Evolutionary conservation across 2,329 filamentous ascomycete species (phyloP).

Genomic region (Alternaria gansuensis): DNA sequence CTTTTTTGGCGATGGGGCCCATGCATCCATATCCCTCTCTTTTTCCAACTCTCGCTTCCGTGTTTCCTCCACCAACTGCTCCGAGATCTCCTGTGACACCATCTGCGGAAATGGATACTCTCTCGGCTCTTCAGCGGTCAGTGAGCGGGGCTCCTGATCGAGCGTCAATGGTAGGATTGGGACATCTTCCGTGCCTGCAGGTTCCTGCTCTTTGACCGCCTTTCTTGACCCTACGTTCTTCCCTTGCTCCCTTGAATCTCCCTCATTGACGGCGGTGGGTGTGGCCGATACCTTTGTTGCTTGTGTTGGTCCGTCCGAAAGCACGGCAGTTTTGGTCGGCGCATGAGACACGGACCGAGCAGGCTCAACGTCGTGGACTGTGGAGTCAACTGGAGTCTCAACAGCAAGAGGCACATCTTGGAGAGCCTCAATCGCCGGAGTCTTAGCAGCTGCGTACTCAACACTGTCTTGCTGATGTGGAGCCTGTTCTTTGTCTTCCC

Average conservation of each 20-base stretch:
- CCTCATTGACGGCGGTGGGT: conserved; percentile 22
- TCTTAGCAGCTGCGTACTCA: conserved; percentile 39
- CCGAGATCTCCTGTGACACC: conserved; percentile 10
- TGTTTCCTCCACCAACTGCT: conserved; percentile 6
- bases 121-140: conserved; percentile 20
- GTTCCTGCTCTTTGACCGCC: conserved; percentile 14
- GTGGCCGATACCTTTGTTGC: neutral
- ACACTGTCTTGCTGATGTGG: conserved; percentile 42
- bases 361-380: conserved; percentile 30
- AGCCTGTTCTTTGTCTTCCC: conserved; percentile 42
- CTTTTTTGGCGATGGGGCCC: conserved; percentile 53
- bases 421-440: conserved; percentile 47
- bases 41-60: conserved; percentile 27
- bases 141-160: conserved; percentile 27
- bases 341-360: conserved; percentile 19
- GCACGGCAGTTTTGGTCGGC: neutral
- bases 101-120: conserved; percentile 46
- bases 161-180: conserved; percentile 27
- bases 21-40: conserved; percentile 37
- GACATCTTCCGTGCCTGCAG: conserved; percentile 8
- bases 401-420: conserved; percentile 44
- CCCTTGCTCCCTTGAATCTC: conserved; percentile 33
- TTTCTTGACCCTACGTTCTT: conserved; percentile 35
- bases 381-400: conserved; percentile 43
- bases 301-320: neutral